Base-by-base conservation (phyloP, 2,329 filamentous ascomycete genomes). In the Monilinia fructigena region DNA sequence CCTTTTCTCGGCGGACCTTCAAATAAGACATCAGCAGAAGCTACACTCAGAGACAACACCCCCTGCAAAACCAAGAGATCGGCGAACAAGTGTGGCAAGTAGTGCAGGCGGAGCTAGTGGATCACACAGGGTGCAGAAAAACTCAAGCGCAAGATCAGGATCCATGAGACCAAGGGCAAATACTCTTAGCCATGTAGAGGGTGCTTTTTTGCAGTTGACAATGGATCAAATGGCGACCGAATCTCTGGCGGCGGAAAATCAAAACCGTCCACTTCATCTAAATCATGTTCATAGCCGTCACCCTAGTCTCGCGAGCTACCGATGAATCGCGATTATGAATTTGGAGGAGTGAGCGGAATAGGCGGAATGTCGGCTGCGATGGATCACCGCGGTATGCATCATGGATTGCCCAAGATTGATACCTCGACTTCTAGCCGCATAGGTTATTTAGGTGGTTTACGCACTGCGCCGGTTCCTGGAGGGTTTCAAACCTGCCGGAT, bases 21-120 rank as follows among this genome's bases (percentile, higher is more conserved):
- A 99, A 65, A 82, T 99, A 71, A 88, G 95, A 68, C 95, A 99
- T 79, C 95, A 99, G 83, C 95, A 99, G 82, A 99, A 99, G 83
- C 85, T 99, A 58, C 95, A 99, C 77, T 92, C 96, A 83, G 92
- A 92, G 35, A 91, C 92, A 16, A 93, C 93, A 0, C 91, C 95
- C 7, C 93, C 93, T 7, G 89, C 93, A 55, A 87, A 93, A 68
- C 93, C 93, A 55, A 88, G 93, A 73, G 93, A 92, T 73, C 90
- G 94, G 71, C 87, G 95, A 71, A 95, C 98, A 80, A 98, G 95
- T 78, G 90, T 85, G 7, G 85, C 90, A 68, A 92, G 90, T 65
- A 86, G 89, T 68, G 87, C 88, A 11, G 83, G 85, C 8, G 23
- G 35, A 50, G 85, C 86, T 20, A 85, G 83, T 18, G 85, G 84